phyloP scores from a whole-genome alignment of 148 eudicot genomes.

The Suaeda aralocaspica region DNA sequence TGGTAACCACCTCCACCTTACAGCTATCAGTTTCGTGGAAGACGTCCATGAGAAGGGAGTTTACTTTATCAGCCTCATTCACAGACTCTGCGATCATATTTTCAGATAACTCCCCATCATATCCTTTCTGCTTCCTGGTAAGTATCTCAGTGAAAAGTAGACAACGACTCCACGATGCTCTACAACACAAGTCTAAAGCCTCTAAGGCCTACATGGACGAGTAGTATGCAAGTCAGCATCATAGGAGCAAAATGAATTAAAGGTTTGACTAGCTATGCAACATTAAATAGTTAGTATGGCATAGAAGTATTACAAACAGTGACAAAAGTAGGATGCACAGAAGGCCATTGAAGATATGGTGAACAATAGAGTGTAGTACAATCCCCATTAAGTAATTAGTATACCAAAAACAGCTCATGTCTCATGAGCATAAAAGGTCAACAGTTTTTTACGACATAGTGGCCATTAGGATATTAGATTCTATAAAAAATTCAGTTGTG shows the following conservation, averaged over 20 bases:
- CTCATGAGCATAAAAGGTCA: neutral
- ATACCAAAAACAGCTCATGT: neutral
- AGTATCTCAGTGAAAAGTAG: constrained; percentile 45
- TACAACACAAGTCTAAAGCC: constrained; percentile 57
- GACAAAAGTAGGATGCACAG: neutral
- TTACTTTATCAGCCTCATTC: constrained; percentile 56
- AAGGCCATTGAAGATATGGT: neutral
- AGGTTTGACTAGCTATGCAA: neutral
- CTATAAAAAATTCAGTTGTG: neutral
- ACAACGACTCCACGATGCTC: constrained; percentile 65
- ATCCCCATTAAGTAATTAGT: neutral
- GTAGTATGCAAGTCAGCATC: constrained; percentile 5
- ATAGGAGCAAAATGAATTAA: neutral
- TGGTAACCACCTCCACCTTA: constrained; percentile 36
- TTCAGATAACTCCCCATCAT: constrained; percentile 39
- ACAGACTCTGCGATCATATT: constrained; percentile 41
- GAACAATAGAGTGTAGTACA: neutral
- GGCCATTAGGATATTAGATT: neutral
- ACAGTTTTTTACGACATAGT: neutral
- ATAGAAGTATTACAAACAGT: neutral
- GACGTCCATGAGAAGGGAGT: constrained; percentile 55
- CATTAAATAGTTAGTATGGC: neutral
- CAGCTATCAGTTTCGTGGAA: constrained; percentile 38
- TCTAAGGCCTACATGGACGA: constrained; percentile 49
- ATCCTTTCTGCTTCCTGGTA: constrained; percentile 31